phyloP scores from a whole-genome alignment of 2,329 filamentous ascomycete species.

The Aspergillus candidus region DNA sequence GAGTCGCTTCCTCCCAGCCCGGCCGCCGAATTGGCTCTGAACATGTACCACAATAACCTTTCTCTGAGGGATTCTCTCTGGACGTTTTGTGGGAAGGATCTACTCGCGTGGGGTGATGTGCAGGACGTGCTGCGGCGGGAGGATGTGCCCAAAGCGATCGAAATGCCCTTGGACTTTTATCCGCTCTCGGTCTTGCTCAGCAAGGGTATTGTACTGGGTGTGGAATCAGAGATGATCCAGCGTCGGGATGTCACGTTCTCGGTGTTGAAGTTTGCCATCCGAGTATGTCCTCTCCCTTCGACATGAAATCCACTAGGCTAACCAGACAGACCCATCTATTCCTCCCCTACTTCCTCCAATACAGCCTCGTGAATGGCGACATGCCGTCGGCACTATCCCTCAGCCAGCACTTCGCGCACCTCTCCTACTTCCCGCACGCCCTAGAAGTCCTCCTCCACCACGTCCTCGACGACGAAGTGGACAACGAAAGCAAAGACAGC shows the following conservation, averaged over 20 bases:
- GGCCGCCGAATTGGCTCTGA: conserved; percentile 41
- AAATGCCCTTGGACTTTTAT: conserved; percentile 88
- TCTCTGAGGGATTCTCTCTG: conserved; percentile 81
- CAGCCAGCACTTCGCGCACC: conserved; percentile 74
- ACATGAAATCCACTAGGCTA: neutral
- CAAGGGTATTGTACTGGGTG: conserved; percentile 82
- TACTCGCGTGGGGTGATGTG: conserved; percentile 85
- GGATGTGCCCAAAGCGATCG: conserved; percentile 68
- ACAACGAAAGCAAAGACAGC: conserved; percentile 44
- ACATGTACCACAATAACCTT: conserved; percentile 42
- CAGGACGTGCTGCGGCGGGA: conserved; percentile 72
- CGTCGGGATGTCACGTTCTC: conserved; percentile 86
- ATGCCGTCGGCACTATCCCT: conserved; percentile 74
- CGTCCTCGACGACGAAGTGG: conserved; percentile 90
- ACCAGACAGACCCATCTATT: conserved; percentile 79
- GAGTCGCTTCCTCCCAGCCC: conserved; percentile 46
- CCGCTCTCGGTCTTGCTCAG: conserved; percentile 80
- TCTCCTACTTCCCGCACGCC: conserved; percentile 89
- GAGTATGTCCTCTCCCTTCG: conserved; percentile 52
- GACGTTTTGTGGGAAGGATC: conserved; percentile 82
- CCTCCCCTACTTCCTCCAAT: conserved; percentile 77
- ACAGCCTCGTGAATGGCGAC: conserved; percentile 69
- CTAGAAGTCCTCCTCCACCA: conserved; percentile 88
- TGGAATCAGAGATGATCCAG: conserved; percentile 91
- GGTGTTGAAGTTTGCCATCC: conserved; percentile 78